A percentile compares a stretch with the other conserved stretches of the same genome.
phyloP scores from a whole-genome alignment of 495 filamentous ascomycete species.

The Staphylotrichum tortipilum region DNA sequence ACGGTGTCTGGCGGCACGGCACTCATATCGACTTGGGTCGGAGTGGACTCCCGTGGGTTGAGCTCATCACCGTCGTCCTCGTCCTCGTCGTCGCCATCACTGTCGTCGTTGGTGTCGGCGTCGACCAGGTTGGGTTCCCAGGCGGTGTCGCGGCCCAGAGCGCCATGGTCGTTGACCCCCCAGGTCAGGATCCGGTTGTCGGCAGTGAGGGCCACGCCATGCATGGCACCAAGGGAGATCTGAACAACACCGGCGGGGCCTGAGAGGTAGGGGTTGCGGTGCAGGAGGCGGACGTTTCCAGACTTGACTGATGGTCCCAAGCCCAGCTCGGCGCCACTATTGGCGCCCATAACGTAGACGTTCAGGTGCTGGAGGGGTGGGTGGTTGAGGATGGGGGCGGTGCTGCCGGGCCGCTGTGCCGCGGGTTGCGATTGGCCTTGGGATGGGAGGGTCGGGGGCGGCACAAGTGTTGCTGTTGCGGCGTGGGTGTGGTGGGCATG shows the following conservation, averaged over 20 bases:
- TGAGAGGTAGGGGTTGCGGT: neutral
- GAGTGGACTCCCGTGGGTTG: slow-evolving; percentile 53
- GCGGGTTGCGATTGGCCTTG: no score
- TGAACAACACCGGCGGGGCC: slow-evolving; percentile 43
- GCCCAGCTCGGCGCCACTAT: slow-evolving; percentile 9
- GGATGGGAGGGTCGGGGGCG: neutral
- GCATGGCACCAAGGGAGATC: slow-evolving; percentile 59
- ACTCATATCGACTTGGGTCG: slow-evolving; percentile 39
- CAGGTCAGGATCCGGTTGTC: slow-evolving; percentile 61
- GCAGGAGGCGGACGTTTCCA: neutral
- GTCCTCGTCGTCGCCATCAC: slow-evolving; percentile 33
- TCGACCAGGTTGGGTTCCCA: slow-evolving; percentile 47
- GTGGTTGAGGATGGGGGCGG: neutral
- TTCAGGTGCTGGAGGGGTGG: slow-evolving; percentile 3
- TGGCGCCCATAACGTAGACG: slow-evolving; percentile 12
- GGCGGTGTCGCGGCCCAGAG: slow-evolving; percentile 54
- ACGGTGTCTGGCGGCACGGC: slow-evolving; percentile 43
- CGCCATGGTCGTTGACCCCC: slow-evolving; percentile 64
- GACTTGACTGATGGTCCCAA: slow-evolving; percentile 4
- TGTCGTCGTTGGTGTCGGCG: slow-evolving; percentile 35
- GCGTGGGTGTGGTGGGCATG: no score
- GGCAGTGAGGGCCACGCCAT: slow-evolving; percentile 53
- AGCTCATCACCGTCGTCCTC: slow-evolving; percentile 40
- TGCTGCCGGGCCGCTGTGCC: neutral
- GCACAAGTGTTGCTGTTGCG: neutral